Percentiles rank a stretch among this genome's conserved stretches.
phyloP scores from a whole-genome alignment of 495 filamentous ascomycete genomes.

The Penicillium flavigenum region DNA sequence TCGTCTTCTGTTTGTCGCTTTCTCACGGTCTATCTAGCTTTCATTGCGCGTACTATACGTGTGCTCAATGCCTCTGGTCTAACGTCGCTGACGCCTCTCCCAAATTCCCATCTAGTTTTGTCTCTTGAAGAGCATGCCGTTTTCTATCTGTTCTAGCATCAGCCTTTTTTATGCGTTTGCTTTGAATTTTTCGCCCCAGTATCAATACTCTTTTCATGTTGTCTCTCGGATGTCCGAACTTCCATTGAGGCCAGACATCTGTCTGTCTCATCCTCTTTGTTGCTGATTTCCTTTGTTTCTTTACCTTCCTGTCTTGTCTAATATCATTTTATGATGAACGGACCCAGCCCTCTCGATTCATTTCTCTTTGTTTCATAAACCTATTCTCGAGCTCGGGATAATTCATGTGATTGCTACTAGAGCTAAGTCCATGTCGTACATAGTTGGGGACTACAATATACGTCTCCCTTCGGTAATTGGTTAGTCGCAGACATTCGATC shows the following conservation, averaged over 20 bases:
- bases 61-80: constrained; percentile 24
- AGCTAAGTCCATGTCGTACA: constrained; percentile 1
- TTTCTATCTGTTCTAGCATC: constrained; percentile 28
- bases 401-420: constrained; percentile 14
- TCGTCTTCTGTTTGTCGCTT: constrained; percentile 20
- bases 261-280: constrained; percentile 14
- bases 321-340: constrained; percentile 34
- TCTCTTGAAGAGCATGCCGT: constrained; percentile 29
- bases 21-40: constrained; percentile 13
- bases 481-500: not conserved
- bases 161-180: constrained; percentile 29
- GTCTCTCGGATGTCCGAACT: constrained; percentile 6
- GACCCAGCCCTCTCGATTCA: constrained; percentile 25
- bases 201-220: constrained; percentile 24
- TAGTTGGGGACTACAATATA: not conserved
- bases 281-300: constrained; percentile 20
- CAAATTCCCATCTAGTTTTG: constrained; percentile 21
- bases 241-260: not conserved
- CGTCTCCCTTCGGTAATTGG: not conserved
- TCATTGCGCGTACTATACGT: constrained; percentile 5
- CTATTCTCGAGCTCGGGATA: constrained; percentile 19
- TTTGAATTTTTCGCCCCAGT: constrained; percentile 27
- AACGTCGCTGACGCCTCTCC: constrained; percentile 27
- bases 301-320: constrained; percentile 29
- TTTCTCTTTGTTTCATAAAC: constrained; percentile 24